Base-by-base conservation (phyloP, 768 basidiomycete genomes). In the Sutorius australiensis region DNA sequence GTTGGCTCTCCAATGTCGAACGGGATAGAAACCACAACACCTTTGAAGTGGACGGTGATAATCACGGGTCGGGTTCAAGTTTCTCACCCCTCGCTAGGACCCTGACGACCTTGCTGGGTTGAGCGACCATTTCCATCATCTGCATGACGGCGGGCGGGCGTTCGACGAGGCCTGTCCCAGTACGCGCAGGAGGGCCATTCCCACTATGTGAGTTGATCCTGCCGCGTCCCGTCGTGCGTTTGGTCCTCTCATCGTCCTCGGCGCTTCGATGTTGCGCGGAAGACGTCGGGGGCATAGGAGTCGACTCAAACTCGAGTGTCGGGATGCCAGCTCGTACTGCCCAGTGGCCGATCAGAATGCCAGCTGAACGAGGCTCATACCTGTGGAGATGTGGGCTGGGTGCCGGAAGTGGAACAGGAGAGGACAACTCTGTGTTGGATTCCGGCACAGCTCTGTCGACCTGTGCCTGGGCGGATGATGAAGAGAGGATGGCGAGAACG, bases 81-180 rank as follows among this genome's bases (percentile, higher is more conserved):
- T 91, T 90, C 77, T 92, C 90, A 31, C 90, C 90, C 12, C 90
- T 81, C 2, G 90, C 87, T 54, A 92, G 80, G 28, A 92, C 85
- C 24, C 89, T 77, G 32, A 92, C 83, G 57, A 87, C 84, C 56
- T 82, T 85, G 67, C 80, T 85, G 7, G 87, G 84, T 58, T 88
- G 84, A 19, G 84, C 75, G 9, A 87, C 78, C 67, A 81, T 80
- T 57, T 85, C 85, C 86, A 87, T 89, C 87, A 91, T 88, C 5
- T 86, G 83, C 77, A 83, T 81, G 43, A 89, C 86, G 2, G 87
- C 84, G 9, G 86, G 80, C 0, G 87, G 87, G 17, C 87, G 81
- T 64, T 91, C 89, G 46, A 91, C 89, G 39, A 91, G 75, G 3
- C 80, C 76, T 0, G 67, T 61, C 51, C 67, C 60, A 4, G 24